A percentile compares a stretch with the other conserved stretches of the same genome.
Conservation (phyloP, 2,329 filamentous ascomycete species). For the Cladophialophora exuberans region DNA sequence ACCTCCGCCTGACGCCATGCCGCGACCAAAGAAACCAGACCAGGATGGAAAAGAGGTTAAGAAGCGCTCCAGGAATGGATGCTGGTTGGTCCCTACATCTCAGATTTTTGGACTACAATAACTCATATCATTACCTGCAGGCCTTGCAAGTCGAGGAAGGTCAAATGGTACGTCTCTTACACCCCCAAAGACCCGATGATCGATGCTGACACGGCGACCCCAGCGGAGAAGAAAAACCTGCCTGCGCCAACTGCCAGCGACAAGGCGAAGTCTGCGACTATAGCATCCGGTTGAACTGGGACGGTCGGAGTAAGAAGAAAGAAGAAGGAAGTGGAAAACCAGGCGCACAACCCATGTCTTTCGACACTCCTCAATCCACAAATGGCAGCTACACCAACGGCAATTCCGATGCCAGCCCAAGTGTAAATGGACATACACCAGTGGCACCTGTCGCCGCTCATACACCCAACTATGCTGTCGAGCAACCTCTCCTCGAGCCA, state of each 20-base stretch:
- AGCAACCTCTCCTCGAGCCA: conserved; percentile 17
- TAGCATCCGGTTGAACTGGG: conserved; percentile 80
- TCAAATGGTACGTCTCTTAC: conserved; percentile 64
- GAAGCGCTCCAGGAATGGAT: conserved; percentile 68
- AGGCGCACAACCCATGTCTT: conserved; percentile 42
- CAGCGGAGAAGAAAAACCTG: conserved; percentile 73
- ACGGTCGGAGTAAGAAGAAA: conserved; percentile 68
- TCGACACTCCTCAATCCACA: conserved; percentile 19
- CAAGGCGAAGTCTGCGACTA: conserved; percentile 78
- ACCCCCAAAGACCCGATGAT: neutral
- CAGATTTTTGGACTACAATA: conserved; percentile 12
- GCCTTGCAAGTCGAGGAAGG: conserved; percentile 78
- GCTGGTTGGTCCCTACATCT: conserved; percentile 55
- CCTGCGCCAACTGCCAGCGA: conserved; percentile 72
- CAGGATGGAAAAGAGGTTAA: conserved; percentile 64
- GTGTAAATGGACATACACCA: conserved; percentile 13
- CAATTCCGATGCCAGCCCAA: conserved; percentile 8
- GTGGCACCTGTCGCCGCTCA: conserved; percentile 11
- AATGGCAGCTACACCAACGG: conserved; percentile 26
- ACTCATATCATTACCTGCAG: conserved; percentile 44
- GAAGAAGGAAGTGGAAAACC: conserved; percentile 36
- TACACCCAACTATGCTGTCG: conserved; percentile 10
- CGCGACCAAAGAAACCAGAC: conserved; percentile 61
- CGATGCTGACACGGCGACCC: conserved; percentile 16
- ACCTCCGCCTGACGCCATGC: conserved; percentile 52